phyloP scores from a whole-genome alignment of 805 yeast species.

The Candida michaelii region DNA sequence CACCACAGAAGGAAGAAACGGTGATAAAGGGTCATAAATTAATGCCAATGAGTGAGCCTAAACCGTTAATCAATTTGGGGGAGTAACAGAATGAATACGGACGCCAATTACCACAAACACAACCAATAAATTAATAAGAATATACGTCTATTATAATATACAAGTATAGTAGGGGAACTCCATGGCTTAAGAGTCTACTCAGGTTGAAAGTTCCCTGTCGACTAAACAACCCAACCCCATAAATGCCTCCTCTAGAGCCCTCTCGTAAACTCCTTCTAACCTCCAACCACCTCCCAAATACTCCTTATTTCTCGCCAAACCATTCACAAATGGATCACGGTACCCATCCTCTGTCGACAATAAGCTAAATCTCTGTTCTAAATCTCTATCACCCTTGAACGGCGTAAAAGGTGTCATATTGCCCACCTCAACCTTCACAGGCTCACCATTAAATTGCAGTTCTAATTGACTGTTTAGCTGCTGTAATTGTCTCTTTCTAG shows the following conservation, averaged over 20 bases:
- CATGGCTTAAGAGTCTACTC: no score
- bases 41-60: slow-evolving; percentile 16
- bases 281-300: slow-evolving; percentile 86
- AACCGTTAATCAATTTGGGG: slow-evolving; percentile 15
- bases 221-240: slow-evolving; percentile 84
- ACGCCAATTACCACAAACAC: no score
- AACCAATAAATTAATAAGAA: no score
- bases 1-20: slow-evolving; percentile 8
- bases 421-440: slow-evolving; percentile 18
- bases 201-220: slow-evolving; percentile 32
- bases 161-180: no score
- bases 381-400: slow-evolving; percentile 83
- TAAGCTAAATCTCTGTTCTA: slow-evolving; percentile 50
- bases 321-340: slow-evolving; percentile 48
- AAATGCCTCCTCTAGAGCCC: slow-evolving; percentile 85
- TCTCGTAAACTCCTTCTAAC: slow-evolving; percentile 63
- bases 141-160: no score
- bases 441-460: slow-evolving; percentile 31
- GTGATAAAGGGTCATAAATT: slow-evolving; percentile 11
- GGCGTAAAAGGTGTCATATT: slow-evolving; percentile 77
- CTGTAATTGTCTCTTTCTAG: slow-evolving; percentile 59
- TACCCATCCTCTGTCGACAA: slow-evolving; percentile 22
- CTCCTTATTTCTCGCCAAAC: slow-evolving; percentile 55
- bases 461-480: slow-evolving; percentile 59
- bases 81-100: not conserved